Conservation (phyloP, 2,329 filamentous ascomycete genomes). For the Mollisiaceae sp. region DNA sequence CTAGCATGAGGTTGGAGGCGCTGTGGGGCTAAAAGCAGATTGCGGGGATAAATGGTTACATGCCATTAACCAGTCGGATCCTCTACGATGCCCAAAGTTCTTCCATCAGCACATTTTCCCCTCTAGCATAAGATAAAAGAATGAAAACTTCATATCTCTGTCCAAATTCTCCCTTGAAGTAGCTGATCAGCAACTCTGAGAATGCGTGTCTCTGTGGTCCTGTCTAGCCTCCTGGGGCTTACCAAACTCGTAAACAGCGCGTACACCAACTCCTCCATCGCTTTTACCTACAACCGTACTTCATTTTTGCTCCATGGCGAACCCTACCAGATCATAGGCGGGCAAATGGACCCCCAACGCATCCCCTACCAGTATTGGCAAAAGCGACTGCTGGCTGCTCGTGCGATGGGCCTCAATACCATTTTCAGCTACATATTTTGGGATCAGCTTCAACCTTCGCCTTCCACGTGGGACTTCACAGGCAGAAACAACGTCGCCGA, state of each 20-base stretch:
- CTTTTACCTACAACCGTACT: not conserved
- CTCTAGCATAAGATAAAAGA: not conserved
- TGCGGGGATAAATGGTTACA: constrained; percentile 5
- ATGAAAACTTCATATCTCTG: not conserved
- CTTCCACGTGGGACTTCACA: constrained; percentile 46
- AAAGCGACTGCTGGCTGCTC: constrained; percentile 50
- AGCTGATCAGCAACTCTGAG: not conserved
- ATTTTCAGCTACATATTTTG: constrained; percentile 58
- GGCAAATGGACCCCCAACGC: constrained; percentile 57
- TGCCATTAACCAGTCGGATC: not conserved
- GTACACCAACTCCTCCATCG: not conserved
- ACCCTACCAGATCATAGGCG: constrained; percentile 48
- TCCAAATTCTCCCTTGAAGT: not conserved
- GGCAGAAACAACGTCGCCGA: constrained; percentile 53
- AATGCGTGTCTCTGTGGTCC: not conserved
- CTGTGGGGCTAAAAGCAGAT: not conserved
- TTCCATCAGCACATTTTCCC: not conserved
- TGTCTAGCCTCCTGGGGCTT: not conserved
- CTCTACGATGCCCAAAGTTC: not conserved
- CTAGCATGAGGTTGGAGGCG: not conserved
- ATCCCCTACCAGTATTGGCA: constrained; percentile 54
- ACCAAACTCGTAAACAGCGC: not conserved
- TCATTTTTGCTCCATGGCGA: constrained; percentile 1
- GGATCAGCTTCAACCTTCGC: constrained; percentile 52
- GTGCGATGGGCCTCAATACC: constrained; percentile 55